phyloP scores from a whole-genome alignment of 805 yeast species.

The Barnettozyma botsteinii region DNA sequence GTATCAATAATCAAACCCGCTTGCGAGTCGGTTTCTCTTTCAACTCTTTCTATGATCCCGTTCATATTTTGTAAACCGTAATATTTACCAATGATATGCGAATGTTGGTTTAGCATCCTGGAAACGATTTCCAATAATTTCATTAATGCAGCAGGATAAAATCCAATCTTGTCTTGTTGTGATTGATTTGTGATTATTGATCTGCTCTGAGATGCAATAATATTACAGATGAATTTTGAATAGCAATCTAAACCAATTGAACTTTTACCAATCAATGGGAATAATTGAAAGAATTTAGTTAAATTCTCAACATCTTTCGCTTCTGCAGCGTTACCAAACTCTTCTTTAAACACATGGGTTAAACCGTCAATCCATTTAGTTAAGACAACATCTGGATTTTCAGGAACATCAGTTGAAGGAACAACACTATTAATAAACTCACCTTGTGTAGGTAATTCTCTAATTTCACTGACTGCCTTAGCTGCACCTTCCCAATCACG shows the following conservation, averaged over 20 bases:
- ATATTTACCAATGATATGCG: conserved; percentile 65
- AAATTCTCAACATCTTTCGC: conserved; percentile 60
- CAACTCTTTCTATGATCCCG: conserved; percentile 65
- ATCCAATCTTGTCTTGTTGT: conserved; percentile 39
- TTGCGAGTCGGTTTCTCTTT: conserved; percentile 88
- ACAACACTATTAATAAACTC: conserved; percentile 73
- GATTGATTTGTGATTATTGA: conserved; percentile 46
- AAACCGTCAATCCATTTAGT: conserved; percentile 54
- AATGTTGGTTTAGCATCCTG: conserved; percentile 78
- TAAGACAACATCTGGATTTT: conserved; percentile 57
- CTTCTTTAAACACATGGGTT: conserved; percentile 47
- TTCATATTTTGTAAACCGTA: conserved; percentile 63
- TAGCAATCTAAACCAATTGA: conserved; percentile 72
- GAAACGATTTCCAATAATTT: conserved; percentile 81
- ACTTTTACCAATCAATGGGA: conserved; percentile 77
- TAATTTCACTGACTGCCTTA: conserved; percentile 48
- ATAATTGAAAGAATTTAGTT: conserved; percentile 76
- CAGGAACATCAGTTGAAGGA: conserved; percentile 84
- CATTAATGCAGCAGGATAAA: conserved; percentile 53
- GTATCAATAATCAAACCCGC: conserved; percentile 85
- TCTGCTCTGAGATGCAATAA: conserved; percentile 75
- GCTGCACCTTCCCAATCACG: conserved; percentile 79
- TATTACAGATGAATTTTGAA: conserved; percentile 79
- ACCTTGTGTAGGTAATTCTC: conserved; percentile 56
- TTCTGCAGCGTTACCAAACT: conserved; percentile 67